Base-by-base conservation (phyloP, 1,284 basidiomycete genomes). In the Ustilago hordei region DNA sequence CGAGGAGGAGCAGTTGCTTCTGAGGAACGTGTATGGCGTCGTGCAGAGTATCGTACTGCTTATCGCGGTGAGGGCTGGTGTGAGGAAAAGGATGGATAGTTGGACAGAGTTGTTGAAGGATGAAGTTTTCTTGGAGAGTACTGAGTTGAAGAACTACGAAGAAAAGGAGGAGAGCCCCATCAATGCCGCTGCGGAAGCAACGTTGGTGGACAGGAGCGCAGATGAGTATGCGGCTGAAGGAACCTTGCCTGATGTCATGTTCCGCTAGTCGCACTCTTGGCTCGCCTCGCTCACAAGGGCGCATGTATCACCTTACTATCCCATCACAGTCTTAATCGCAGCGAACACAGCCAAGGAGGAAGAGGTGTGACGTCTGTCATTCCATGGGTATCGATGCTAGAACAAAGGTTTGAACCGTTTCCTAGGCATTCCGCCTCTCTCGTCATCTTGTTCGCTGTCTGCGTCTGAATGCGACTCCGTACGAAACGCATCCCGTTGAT, bases 41-140 rank as follows among this genome's bases (percentile, higher is more conserved):
- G 12, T 79, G 0, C 74, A 73, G 59, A 58, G 58, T 47, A 9
- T 28, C 0, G 5, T 59, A 9, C 9, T 71, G 19, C 31, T 73
- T 2, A 19, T 8, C 5, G 64, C 11, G 31, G 47, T 64, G 8
- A 57, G 55, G 8, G 34, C 17, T 23, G 38, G 55, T 35, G 52
- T 80, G 17, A 11, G 50, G 19, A 63, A 41, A 1, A 55, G 70
- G 39, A 80, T 81, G 64, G 69, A 76, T 4, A 38, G 39, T 36
- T 84, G 82, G 82, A 85, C 84, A 17, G 68, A 75, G 4, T 11
- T 75, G 47, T 55, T 85, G 13, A 83, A 80, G 60, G 84, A 85
- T 60, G 82, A 85, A 58, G 69, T 84, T 11, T 85, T 79, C 43
- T 72, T 85, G 55, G 80, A 82, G 53, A 79, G 73, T 36, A 85